Conservation (phyloP, 73 alveolate genomes). For the Tetrahymena borealis region DNA sequence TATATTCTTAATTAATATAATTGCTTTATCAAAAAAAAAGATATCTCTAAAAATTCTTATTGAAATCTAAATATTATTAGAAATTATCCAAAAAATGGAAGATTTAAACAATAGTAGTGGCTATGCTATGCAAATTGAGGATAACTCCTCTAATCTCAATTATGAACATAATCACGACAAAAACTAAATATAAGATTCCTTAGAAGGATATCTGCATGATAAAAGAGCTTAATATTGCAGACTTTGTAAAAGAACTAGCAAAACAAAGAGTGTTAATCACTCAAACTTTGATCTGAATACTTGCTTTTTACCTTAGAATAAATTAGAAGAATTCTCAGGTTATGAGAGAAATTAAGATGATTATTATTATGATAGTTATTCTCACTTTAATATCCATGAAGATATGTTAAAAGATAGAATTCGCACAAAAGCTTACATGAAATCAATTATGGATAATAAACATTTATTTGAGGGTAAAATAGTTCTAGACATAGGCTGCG, state of each 20-base stretch:
- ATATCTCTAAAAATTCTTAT: too few species aligned
- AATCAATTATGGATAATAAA: constrained; percentile 77
- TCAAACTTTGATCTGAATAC: constrained; percentile 12
- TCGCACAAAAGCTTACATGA: constrained; percentile 83
- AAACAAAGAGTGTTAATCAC: background rate
- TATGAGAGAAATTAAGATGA: constrained; percentile 28
- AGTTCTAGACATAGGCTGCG: constrained; percentile 96
- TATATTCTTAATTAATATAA: too few species aligned
- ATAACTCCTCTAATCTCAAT: background rate
- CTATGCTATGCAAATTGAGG: background rate
- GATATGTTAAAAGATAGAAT: constrained; percentile 94
- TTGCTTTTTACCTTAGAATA: background rate
- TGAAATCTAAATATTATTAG: too few species aligned
- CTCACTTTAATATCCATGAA: constrained; percentile 91
- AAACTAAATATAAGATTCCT: background rate
- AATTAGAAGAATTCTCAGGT: constrained; percentile 4
- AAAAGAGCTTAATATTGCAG: background rate
- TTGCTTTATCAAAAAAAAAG: too few species aligned
- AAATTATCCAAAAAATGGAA: too few species aligned
- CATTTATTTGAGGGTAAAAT: constrained; percentile 79
- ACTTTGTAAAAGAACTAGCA: background rate
- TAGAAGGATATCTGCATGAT: background rate
- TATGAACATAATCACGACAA: background rate
- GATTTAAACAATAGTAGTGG: too few species aligned
- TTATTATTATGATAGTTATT: constrained; percentile 85